Conservation (phyloP, 2,329 filamentous ascomycete species). For the Paramyrothecium roridum region DNA sequence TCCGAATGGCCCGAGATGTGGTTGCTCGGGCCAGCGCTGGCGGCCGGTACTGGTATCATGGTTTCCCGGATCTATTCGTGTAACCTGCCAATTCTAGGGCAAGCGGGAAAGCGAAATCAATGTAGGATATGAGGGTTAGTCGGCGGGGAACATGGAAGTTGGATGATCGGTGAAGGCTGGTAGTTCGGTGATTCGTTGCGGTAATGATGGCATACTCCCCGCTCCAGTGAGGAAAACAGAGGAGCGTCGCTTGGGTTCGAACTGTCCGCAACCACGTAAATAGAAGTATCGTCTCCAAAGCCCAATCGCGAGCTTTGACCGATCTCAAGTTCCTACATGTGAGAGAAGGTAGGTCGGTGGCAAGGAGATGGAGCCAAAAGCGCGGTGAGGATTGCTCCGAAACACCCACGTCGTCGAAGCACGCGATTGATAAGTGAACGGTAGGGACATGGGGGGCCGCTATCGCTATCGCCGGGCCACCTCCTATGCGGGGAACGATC, state of each 20-base stretch:
- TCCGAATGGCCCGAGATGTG: conserved; percentile 10
- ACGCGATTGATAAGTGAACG: neutral
- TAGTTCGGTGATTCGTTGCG: neutral
- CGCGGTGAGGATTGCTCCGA: neutral
- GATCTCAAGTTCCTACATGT: too few species aligned
- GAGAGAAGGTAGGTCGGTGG: too few species aligned
- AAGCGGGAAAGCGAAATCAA: neutral
- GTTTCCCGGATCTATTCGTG: neutral
- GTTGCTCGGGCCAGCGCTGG: conserved; percentile 14
- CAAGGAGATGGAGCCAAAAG: neutral
- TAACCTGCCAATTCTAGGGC: neutral
- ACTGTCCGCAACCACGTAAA: neutral
- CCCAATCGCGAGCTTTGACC: neutral
- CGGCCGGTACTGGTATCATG: conserved; percentile 21
- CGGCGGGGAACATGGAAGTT: neutral
- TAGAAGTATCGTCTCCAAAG: neutral
- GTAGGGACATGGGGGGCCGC: neutral
- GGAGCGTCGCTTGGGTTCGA: too few species aligned
- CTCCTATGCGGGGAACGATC: too few species aligned
- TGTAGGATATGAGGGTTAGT: neutral
- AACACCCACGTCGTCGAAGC: neutral
- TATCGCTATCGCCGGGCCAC: too few species aligned
- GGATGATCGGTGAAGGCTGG: neutral
- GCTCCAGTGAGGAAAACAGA: neutral
- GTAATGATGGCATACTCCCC: neutral